These are phyloP conservation scores for Colletotrichum viniferum DNA, from an alignment of 2,329 filamentous ascomycete species.

Conservation along the genomic window DNA sequence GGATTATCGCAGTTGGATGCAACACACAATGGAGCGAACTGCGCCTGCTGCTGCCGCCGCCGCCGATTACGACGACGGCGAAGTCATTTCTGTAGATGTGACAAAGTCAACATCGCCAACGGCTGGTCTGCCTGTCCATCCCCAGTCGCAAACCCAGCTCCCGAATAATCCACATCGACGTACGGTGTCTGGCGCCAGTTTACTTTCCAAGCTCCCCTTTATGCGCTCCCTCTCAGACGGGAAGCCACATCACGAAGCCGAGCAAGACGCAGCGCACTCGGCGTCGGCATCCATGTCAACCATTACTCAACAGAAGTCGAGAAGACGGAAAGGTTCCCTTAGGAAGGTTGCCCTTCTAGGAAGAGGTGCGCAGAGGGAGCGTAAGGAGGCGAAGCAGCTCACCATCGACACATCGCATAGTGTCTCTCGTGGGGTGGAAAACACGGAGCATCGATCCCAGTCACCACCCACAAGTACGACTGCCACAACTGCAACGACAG, in stretches of 20 bases:
- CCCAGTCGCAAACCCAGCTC: neutral
- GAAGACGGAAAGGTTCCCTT: conserved; percentile 82
- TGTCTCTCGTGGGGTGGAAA: conserved; percentile 22
- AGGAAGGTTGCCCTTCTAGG: conserved; percentile 86
- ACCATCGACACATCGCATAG: conserved; percentile 44
- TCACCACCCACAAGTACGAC: neutral
- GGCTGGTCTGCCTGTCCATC: neutral
- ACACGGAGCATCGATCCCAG: neutral
- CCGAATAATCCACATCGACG: conserved; percentile 33
- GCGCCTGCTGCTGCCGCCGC: neutral
- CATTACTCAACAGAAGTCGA: conserved; percentile 50
- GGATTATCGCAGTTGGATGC: conserved; percentile 4
- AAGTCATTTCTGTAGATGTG: neutral
- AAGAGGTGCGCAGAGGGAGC: conserved; percentile 68
- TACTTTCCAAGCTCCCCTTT: conserved; percentile 74
- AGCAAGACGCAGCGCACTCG: conserved; percentile 33
- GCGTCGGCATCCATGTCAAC: conserved; percentile 31
- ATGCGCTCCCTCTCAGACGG: conserved; percentile 51
- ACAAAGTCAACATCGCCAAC: neutral
- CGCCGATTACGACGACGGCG: neutral
- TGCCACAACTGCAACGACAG: neutral
- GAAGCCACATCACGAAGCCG: conserved; percentile 28
- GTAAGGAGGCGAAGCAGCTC: conserved; percentile 54
- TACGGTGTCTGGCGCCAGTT: conserved; percentile 62
- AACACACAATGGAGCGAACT: conserved; percentile 1